phyloP scores from a whole-genome alignment of 495 filamentous ascomycete species.

The Trypethelium eluteriae region DNA sequence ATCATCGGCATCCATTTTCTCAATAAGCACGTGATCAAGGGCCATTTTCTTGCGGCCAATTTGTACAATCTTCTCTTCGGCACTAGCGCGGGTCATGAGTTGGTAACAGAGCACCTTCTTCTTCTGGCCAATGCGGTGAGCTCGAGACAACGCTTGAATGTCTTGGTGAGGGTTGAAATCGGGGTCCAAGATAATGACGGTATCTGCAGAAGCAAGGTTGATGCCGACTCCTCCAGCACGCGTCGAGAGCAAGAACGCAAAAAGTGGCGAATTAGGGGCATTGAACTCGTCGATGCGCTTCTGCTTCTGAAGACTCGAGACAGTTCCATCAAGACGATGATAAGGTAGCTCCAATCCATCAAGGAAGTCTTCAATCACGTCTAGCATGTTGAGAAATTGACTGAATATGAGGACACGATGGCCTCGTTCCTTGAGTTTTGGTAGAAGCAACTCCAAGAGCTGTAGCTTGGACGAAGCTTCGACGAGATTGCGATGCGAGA shows the following conservation, averaged over 20 bases:
- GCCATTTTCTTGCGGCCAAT: slow-evolving; percentile 94
- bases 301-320: slow-evolving; percentile 77
- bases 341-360: slow-evolving; percentile 59
- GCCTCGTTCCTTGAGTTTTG: slow-evolving; percentile 78
- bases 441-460: slow-evolving; percentile 79
- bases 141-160: slow-evolving; percentile 87
- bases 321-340: slow-evolving; percentile 77
- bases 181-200: slow-evolving; percentile 95
- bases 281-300: slow-evolving; percentile 92
- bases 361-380: slow-evolving; percentile 87
- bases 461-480: slow-evolving; percentile 88
- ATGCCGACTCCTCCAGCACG: slow-evolving; percentile 94
- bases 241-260: slow-evolving; percentile 87
- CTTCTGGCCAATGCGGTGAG: slow-evolving; percentile 91
- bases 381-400: slow-evolving; percentile 84
- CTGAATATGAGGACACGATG: slow-evolving; percentile 94
- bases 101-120: slow-evolving; percentile 95
- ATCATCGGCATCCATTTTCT: slow-evolving; percentile 74
- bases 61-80: slow-evolving; percentile 93
- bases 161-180: slow-evolving; percentile 99
- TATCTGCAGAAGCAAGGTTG: slow-evolving; percentile 94
- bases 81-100: slow-evolving; percentile 76
- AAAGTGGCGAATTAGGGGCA: slow-evolving; percentile 68
- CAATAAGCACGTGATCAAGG: slow-evolving; percentile 86
- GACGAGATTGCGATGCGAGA: slow-evolving; percentile 69